Percentiles rank a stretch among this genome's conserved stretches.
These are phyloP conservation scores for Tephrocybe sp. DNA, from an alignment of 768 basidiomycete genomes.

Conservation along the genomic window DNA sequence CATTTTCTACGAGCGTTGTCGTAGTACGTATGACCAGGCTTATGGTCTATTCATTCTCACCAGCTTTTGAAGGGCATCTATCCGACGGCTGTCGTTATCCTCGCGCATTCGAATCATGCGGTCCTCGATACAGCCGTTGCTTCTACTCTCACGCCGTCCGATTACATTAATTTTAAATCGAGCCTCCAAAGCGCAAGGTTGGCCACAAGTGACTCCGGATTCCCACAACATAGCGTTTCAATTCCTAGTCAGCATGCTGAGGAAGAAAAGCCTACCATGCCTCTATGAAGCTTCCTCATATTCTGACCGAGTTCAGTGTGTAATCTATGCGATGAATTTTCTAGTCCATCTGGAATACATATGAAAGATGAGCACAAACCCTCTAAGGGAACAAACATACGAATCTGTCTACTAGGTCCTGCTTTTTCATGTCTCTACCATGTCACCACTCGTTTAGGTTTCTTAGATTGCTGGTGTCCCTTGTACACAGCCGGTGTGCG, in stretches of 20 bases:
- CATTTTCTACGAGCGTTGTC: conserved; percentile 11
- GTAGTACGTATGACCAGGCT: conserved; percentile 2
- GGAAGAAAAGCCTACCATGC: not conserved
- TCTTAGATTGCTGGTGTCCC: no score
- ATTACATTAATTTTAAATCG: not conserved
- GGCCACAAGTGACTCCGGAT: not conserved
- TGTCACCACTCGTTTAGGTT: no score
- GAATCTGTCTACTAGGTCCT: no score
- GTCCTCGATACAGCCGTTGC: conserved; percentile 10
- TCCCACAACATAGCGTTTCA: not conserved
- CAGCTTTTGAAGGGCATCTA: conserved; percentile 9
- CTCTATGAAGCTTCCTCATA: no score
- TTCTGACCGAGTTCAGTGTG: no score
- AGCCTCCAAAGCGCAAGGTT: not conserved
- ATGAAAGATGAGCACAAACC: no score
- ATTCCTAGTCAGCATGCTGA: not conserved
- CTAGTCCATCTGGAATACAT: no score
- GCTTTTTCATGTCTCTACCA: no score
- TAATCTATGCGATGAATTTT: no score
- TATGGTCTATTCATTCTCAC: not conserved
- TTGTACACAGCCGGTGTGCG: no score
- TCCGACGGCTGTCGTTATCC: conserved; percentile 9
- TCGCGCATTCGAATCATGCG: conserved; percentile 10
- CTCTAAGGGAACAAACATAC: no score
- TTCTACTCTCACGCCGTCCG: conserved; percentile 7